A percentile compares a stretch with the other conserved stretches of the same genome.
phyloP scores from a whole-genome alignment of 106 monocot species.

The Allium cepa region DNA sequence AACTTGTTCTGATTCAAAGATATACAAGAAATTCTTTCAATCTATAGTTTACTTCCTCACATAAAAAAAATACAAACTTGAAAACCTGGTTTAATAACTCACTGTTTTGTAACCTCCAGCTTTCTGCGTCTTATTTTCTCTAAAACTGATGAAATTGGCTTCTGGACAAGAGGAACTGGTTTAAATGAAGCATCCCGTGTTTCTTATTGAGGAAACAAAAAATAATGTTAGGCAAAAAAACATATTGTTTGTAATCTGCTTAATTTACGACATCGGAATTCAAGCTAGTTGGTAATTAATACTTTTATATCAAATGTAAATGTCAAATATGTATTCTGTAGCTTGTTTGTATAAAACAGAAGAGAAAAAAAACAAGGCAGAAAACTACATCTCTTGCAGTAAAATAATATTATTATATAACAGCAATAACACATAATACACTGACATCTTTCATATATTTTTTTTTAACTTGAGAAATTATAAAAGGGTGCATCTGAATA shows the following conservation, averaged over 20 bases:
- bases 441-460: no score
- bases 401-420: no score
- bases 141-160: constrained; percentile 84
- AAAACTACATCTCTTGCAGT: no score
- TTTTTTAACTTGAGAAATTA: no score
- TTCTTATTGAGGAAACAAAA: constrained; percentile 30
- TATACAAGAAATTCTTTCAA: not conserved
- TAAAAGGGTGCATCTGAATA: constrained; percentile 3
- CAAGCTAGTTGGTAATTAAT: no score
- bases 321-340: no score
- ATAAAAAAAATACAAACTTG: not conserved
- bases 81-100: constrained; percentile 4
- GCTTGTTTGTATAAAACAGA: no score
- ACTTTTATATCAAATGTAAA: no score
- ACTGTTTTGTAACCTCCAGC: constrained; percentile 56
- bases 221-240: not conserved
- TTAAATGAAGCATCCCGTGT: constrained; percentile 83
- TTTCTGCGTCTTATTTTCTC: constrained; percentile 82
- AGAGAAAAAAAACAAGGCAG: no score
- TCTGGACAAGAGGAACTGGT: constrained; percentile 42
- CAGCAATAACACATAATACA: no score
- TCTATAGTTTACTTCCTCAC: no score
- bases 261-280: no score
- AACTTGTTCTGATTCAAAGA: constrained; percentile 18
- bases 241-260: not conserved